Evolutionary conservation across 306 rosid genomes (phyloP).

Genomic region (Crataegus laevigata): DNA sequence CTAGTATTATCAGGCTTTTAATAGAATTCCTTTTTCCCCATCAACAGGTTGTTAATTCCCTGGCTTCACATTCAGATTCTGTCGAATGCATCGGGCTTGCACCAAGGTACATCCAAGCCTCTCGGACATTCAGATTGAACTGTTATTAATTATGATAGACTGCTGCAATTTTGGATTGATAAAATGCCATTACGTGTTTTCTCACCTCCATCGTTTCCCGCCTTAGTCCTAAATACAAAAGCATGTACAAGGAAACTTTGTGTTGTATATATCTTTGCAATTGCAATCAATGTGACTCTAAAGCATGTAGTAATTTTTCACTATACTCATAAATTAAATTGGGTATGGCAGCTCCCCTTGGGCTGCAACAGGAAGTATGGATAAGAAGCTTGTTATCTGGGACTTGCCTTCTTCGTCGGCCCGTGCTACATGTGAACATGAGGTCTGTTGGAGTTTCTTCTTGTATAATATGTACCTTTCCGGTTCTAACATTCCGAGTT

Average conservation of each 20-base stretch:
- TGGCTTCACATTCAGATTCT: constrained; percentile 62
- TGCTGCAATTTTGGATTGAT: background rate
- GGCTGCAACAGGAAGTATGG: constrained; percentile 90
- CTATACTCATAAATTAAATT: constrained; percentile 13
- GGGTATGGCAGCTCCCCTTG: constrained; percentile 44
- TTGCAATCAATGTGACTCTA: background rate
- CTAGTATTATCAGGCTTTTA: constrained; percentile 2
- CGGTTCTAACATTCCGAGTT: background rate
- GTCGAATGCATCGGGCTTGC: constrained; percentile 69
- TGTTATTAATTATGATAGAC: background rate
- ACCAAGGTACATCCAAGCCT: constrained; percentile 43
- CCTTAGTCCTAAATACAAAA: background rate
- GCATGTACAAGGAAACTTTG: background rate
- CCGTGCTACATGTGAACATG: constrained; percentile 64
- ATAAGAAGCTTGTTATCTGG: constrained; percentile 64
- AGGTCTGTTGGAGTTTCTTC: constrained; percentile 45
- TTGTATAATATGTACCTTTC: background rate
- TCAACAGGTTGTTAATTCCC: constrained; percentile 66
- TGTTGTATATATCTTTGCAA: background rate
- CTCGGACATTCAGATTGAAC: background rate
- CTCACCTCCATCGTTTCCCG: background rate
- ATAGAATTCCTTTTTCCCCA: constrained; percentile 3
- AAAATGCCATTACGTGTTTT: background rate
- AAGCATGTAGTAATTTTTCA: background rate
- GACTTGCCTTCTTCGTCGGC: constrained; percentile 61